Conservation (phyloP, 768 basidiomycete genomes). For the Termitomyces sp. region DNA sequence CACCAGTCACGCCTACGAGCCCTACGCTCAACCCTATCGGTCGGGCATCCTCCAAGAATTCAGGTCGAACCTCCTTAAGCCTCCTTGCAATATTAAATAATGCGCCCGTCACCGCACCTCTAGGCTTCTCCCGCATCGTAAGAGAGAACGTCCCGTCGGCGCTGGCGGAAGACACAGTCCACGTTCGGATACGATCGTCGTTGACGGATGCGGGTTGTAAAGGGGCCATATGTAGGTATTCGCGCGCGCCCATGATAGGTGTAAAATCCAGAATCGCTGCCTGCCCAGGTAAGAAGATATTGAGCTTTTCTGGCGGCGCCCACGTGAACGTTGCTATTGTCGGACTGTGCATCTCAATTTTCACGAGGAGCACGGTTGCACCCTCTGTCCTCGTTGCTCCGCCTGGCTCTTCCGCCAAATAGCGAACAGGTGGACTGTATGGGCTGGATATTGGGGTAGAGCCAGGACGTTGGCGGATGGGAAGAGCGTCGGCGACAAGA, state of each 20-base stretch:
- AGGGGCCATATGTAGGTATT: slow-evolving; percentile 52
- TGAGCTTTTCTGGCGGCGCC: slow-evolving; percentile 28
- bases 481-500: slow-evolving; percentile 51
- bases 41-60: slow-evolving; percentile 35
- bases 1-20: slow-evolving; percentile 53
- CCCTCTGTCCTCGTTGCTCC: slow-evolving; percentile 24
- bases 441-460: slow-evolving; percentile 32
- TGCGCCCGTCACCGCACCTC: slow-evolving; percentile 52
- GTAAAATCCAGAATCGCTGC: slow-evolving; percentile 53
- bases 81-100: slow-evolving; percentile 48
- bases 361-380: slow-evolving; percentile 31
- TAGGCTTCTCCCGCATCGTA: slow-evolving; percentile 53
- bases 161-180: slow-evolving; percentile 49
- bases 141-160: slow-evolving; percentile 31
- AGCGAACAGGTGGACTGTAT: slow-evolving; percentile 56
- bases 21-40: slow-evolving; percentile 36
- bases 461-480: slow-evolving; percentile 39
- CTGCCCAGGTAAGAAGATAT: slow-evolving; percentile 42
- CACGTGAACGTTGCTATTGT: slow-evolving; percentile 57
- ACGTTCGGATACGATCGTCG: slow-evolving; percentile 63
- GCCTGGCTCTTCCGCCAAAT: slow-evolving; percentile 45
- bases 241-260: slow-evolving; percentile 40
- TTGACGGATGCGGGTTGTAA: slow-evolving; percentile 41
- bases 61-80: slow-evolving; percentile 34
- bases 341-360: slow-evolving; percentile 39